Evolutionary conservation across 495 filamentous ascomycete species (phyloP).

Genomic region (Jackrogersella minutella): DNA sequence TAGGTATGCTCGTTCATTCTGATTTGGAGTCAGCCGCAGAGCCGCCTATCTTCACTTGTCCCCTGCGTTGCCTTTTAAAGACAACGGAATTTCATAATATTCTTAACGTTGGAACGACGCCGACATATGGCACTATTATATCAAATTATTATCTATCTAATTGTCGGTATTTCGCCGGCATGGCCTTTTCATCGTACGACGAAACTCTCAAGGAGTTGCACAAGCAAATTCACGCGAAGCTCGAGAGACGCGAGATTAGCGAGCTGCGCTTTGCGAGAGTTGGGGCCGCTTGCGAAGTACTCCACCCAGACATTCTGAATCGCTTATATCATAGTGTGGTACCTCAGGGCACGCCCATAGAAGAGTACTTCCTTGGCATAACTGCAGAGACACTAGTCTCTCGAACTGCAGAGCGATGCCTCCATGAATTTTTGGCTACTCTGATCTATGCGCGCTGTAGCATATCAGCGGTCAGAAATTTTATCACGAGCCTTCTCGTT

Average conservation of each 20-base stretch:
- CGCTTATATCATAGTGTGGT: constrained; percentile 42
- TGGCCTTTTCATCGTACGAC: background rate
- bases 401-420: constrained; percentile 34
- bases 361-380: constrained; percentile 11
- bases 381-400: constrained; percentile 25
- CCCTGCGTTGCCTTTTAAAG: background rate
- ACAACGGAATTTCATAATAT: background rate
- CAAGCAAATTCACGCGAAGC: background rate
- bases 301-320: constrained; percentile 32
- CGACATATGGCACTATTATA: background rate
- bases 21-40: background rate
- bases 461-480: constrained; percentile 43
- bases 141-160: background rate
- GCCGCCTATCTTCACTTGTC: background rate
- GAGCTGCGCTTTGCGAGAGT: constrained; percentile 39
- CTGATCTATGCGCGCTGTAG: constrained; percentile 44
- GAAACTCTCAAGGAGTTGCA: background rate
- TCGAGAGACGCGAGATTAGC: background rate
- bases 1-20: too few species aligned
- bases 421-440: constrained; percentile 45
- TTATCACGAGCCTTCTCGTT: constrained; percentile 38
- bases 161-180: background rate
- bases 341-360: background rate
- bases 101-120: background rate
- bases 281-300: constrained; percentile 42